Base-by-base conservation (phyloP, 1,284 basidiomycete species). In the Trichosporon coremiiforme region DNA sequence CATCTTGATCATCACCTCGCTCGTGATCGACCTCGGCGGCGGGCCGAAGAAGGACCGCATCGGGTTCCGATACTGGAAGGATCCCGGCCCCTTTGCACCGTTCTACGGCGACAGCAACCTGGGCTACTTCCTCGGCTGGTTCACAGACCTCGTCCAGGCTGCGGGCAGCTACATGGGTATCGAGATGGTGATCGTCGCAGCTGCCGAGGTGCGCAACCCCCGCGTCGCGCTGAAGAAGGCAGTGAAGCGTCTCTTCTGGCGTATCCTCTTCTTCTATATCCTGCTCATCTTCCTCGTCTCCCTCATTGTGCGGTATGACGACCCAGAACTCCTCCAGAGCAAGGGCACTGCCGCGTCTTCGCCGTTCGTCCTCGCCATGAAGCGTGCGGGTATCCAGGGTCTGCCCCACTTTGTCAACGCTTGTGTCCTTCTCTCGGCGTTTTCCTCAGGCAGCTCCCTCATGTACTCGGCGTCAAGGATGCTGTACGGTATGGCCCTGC, bases 331-430 rank as follows among this genome's bases (percentile, higher is more conserved):
- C 17, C 83, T 87, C 70, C 84, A 90, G 64, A 80, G 76, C 53
- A 79, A 77, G 62, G 87, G 87, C 10, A 89, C 87, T 6, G 91
- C 91, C 36, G 88, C 88, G 2, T 87, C 87, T 1, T 91, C 89
- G 9, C 91, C 91, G 0, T 93, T 92, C 79, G 76, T 77, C 33
- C 63, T 74, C 73, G 91, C 91, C 73, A 83, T 90, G 78, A 78
- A 87, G 71, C 86, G 85, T 29, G 89, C 90, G 0, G 89, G 90
- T n/a, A 92, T 93, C 80, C 87, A 87, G 74, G 86, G 84, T 2
- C 83, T 93, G 2, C 91, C 92, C 0, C 87, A 86, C 63, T 87
- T 94, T 74, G 93, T 95, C 84, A 96, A 96, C 80, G 93, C 93
- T 5, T 89, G 88, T 75, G 86, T 96, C 15, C 83, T 95, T 68